Conservation (phyloP, 176 grass and related monocot genomes). For the Saccharum spontaneum region DNA sequence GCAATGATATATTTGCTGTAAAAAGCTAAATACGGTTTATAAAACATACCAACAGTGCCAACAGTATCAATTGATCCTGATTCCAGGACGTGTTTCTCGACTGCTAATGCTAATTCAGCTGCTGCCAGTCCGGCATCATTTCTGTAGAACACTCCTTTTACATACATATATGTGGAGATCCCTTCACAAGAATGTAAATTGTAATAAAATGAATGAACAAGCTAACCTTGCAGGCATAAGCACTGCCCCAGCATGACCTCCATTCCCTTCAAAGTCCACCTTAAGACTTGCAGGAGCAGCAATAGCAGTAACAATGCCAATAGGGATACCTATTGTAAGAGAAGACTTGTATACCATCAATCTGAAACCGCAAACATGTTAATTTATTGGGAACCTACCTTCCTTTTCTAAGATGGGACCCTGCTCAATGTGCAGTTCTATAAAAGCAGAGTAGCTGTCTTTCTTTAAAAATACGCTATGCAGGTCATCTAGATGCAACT, state of each 20-base stretch:
- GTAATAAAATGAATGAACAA: conserved; percentile 5
- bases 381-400: conserved; percentile 52
- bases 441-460: conserved; percentile 80
- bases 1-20: background rate
- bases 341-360: conserved; percentile 11
- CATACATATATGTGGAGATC: background rate
- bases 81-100: conserved; percentile 90
- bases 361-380: background rate
- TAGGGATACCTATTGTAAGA: conserved; percentile 63
- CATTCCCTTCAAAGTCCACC: conserved; percentile 86
- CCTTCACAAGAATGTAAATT: background rate
- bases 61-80: conserved; percentile 94
- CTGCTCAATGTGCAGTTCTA: conserved; percentile 98
- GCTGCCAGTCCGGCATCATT: conserved; percentile 93
- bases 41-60: conserved; percentile 77
- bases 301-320: conserved; percentile 97
- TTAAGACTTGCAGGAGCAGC: conserved; percentile 95
- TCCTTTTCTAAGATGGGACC: conserved; percentile 93
- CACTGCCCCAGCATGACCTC: conserved; percentile 92
- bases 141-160: conserved; percentile 43
- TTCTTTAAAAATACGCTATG: conserved; percentile 67
- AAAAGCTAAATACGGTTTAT: conserved; percentile 6
- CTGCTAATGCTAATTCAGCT: conserved; percentile 81
- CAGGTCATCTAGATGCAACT: conserved; percentile 54
- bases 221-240: conserved; percentile 90